Evolutionary conservation across 2,329 filamentous ascomycete species (phyloP).

Genomic region (Pyrenochaeta sp.): DNA sequence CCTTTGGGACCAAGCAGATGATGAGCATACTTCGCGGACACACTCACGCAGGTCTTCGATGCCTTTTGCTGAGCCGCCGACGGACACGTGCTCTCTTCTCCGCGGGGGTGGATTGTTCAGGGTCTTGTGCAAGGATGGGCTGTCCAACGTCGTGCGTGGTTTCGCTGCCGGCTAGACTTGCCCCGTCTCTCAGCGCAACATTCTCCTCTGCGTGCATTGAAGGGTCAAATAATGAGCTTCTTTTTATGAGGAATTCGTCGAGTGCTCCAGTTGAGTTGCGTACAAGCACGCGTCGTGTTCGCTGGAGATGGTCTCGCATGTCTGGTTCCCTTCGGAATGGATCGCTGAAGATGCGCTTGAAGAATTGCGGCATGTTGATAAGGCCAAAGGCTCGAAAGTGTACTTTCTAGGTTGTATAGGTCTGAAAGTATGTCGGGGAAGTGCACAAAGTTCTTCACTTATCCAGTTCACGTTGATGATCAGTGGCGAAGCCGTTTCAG

Average conservation of each 20-base stretch:
- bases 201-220: conserved; percentile 14
- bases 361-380: conserved; percentile 25
- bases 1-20: too few species aligned
- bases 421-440: too few species aligned
- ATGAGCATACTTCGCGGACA: too few species aligned
- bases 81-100: conserved; percentile 14
- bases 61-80: conserved; percentile 28
- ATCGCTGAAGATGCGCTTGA: conserved; percentile 30
- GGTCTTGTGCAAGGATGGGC: conserved; percentile 24
- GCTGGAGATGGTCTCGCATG: conserved; percentile 22
- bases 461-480: too few species aligned
- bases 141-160: conserved; percentile 15
- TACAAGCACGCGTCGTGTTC: conserved; percentile 30
- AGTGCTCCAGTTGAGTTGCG: conserved; percentile 13
- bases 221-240: conserved; percentile 17
- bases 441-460: too few species aligned
- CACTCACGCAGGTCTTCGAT: conserved; percentile 23
- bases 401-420: too few species aligned
- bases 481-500: too few species aligned
- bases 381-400: too few species aligned
- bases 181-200: conserved; percentile 16
- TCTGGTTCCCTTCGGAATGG: conserved; percentile 25
- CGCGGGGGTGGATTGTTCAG: conserved; percentile 8
- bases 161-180: conserved; percentile 30
- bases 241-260: conserved; percentile 17